Evolutionary conservation across 1,284 basidiomycete species (phyloP).

Genomic region (Austroboletus novae-zelandiae): DNA sequence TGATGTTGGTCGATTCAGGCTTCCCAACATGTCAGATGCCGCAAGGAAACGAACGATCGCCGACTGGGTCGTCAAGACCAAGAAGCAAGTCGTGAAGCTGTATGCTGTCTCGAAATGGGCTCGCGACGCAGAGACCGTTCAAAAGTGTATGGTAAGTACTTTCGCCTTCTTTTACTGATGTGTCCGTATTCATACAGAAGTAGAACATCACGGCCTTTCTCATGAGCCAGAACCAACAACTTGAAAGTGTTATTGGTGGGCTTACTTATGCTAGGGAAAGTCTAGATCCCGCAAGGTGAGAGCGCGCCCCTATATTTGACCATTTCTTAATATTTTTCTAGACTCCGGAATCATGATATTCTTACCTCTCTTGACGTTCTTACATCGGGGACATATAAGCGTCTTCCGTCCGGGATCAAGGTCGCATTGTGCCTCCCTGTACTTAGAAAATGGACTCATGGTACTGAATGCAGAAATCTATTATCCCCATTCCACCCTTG

Average conservation of each 20-base stretch:
- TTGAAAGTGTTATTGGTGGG: slow-evolving; percentile 66
- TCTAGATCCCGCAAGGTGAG: slow-evolving; percentile 65
- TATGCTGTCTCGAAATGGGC: slow-evolving; percentile 85
- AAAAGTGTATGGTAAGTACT: slow-evolving; percentile 74
- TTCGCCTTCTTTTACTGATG: neutral
- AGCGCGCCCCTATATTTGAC: slow-evolving; percentile 2
- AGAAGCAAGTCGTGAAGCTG: slow-evolving; percentile 87
- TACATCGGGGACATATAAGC: slow-evolving; percentile 76
- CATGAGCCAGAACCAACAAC: slow-evolving; percentile 80
- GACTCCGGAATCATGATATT: slow-evolving; percentile 87
- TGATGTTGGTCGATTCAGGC: slow-evolving; percentile 40
- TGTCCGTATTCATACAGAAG: slow-evolving; percentile 3
- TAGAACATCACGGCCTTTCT: slow-evolving; percentile 84
- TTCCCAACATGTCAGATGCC: slow-evolving; percentile 82
- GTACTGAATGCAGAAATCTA: slow-evolving; percentile 50
- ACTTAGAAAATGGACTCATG: slow-evolving; percentile 19
- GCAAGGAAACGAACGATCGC: slow-evolving; percentile 80
- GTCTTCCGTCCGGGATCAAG: slow-evolving; percentile 78
- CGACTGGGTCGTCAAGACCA: slow-evolving; percentile 84
- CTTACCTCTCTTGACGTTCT: slow-evolving; percentile 85
- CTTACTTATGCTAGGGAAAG: slow-evolving; percentile 66
- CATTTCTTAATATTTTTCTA: slow-evolving; percentile 28
- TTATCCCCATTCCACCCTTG: slow-evolving; percentile 65
- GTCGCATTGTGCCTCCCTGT: slow-evolving; percentile 36
- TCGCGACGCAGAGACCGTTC: slow-evolving; percentile 73